phyloP scores from a whole-genome alignment of 2,329 filamentous ascomycete species.

The Samsoniella hepiali region DNA sequence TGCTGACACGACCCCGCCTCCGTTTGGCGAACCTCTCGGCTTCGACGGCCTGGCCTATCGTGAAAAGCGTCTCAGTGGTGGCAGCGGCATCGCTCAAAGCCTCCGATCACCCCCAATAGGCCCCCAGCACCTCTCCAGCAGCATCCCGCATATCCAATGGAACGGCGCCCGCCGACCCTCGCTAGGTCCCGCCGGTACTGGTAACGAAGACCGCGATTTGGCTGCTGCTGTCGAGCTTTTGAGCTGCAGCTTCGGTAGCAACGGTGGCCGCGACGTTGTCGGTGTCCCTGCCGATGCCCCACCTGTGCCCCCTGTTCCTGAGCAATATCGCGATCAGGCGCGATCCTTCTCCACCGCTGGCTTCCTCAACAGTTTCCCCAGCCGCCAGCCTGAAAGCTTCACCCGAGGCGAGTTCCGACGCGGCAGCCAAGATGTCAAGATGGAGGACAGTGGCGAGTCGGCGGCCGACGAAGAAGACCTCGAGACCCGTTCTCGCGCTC shows the following conservation, averaged over 20 bases:
- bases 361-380: conserved; percentile 62
- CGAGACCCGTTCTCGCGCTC: conserved; percentile 56
- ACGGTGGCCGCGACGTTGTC: conserved; percentile 60
- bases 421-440: conserved; percentile 59
- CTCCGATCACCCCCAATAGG: conserved; percentile 67
- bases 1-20: conserved; percentile 87
- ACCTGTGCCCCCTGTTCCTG: conserved; percentile 82
- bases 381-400: conserved; percentile 61
- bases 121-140: conserved; percentile 46
- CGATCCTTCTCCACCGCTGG: conserved; percentile 56
- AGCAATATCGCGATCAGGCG: conserved; percentile 67
- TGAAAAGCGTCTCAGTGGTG: conserved; percentile 58
- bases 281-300: conserved; percentile 70
- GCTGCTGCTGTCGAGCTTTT: conserved; percentile 87
- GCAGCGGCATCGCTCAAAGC: conserved; percentile 65
- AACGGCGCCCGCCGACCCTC: conserved; percentile 75
- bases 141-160: conserved; percentile 28
- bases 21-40: conserved; percentile 63
- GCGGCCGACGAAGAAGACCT: conserved; percentile 66
- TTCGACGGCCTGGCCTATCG: conserved; percentile 50
- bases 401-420: conserved; percentile 55
- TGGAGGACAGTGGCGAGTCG: conserved; percentile 63
- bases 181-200: conserved; percentile 69
- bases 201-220: conserved; percentile 81
- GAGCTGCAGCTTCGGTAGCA: conserved; percentile 85